Base-by-base conservation (phyloP, 495 filamentous ascomycete species). In the Articulospora tetracladia region DNA sequence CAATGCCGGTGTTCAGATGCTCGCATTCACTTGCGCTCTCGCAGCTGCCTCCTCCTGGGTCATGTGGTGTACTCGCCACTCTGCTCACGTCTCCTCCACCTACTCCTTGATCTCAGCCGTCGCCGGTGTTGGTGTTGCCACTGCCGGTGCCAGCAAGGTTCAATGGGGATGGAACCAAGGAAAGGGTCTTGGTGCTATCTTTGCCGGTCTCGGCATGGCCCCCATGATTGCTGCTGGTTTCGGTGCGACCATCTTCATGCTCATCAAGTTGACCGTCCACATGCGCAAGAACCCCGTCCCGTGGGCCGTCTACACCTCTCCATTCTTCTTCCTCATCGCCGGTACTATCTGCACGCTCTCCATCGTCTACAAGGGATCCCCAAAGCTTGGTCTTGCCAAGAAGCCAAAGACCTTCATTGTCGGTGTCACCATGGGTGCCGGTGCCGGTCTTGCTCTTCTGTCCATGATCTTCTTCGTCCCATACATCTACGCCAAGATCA, bases 221-320 rank as follows among this genome's bases (percentile, higher is more conserved):
- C 87, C 87, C 0, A 73, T 71, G 44, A 80, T 88, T 55, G 76
- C 86, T 3, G 83, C 68, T 30, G 65, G 62, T 46, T 87, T 89
- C 66, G 82, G 78, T 3, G 77, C 85, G 53, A 73, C 82, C 65
- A 81, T 90, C 70, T 89, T 90, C 69, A 73, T 76, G 2, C 74
- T 80, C 58, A 79, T 86, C 62, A 90, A 90, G 73, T 82, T 83
- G 68, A 70, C 73, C 34, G 85, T 89, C n/a, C 77, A 86, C 41
- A 72, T 80, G 58, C 83, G 87, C 56, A 68, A 69, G 10, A 79
- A 88, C 61, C 79, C 85, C 1, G 78, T 85, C 47, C 75, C 71
- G 47, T 72, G 70, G 74, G 86, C 79, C 10, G 77, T 90, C 68
- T 66, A 75, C 17, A 69, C 80, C 56, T 77, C 85, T 26, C 84